Conservation (phyloP, 345 rosid species). For the Draba incana region DNA sequence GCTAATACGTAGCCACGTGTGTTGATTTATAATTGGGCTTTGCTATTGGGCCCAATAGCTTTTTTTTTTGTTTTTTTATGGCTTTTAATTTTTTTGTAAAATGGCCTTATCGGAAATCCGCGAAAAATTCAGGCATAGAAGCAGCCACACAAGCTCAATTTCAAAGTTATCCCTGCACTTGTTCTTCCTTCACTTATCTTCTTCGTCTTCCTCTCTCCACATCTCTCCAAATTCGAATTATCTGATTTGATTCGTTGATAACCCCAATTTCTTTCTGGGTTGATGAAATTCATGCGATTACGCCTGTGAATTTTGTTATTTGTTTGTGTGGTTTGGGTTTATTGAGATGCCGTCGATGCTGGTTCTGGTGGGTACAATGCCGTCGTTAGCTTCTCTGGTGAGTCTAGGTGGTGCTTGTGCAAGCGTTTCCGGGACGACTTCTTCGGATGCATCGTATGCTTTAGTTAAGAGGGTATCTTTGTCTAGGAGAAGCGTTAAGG, state of each 20-base stretch:
- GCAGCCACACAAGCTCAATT: constrained; percentile 54
- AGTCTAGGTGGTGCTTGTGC: constrained; percentile 54
- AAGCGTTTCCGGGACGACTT: constrained; percentile 47
- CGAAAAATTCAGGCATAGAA: constrained; percentile 59
- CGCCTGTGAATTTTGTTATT: constrained; percentile 17
- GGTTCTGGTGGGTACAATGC: constrained; percentile 79
- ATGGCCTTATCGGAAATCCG: constrained; percentile 55
- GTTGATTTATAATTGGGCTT: constrained; percentile 21
- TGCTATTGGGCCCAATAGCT: constrained; percentile 2
- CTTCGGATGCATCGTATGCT: constrained; percentile 56
- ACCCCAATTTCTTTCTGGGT: not conserved
- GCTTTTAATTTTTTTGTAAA: constrained; percentile 11
- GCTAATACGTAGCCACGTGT: constrained; percentile 35
- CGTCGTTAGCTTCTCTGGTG: constrained; percentile 70
- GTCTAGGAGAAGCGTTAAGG: constrained; percentile 49
- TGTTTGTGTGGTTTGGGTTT: constrained; percentile 24
- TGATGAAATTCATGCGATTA: too few species aligned
- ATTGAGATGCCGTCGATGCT: constrained; percentile 57
- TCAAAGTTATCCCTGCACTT: constrained; percentile 40
- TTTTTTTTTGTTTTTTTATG: not conserved
- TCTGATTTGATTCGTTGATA: constrained; percentile 25
- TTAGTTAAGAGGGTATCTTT: constrained; percentile 65
- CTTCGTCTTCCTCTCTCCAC: constrained; percentile 30
- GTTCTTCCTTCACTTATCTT: constrained; percentile 34
- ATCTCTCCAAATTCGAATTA: constrained; percentile 4